Evolutionary conservation across 352 stramenopile genomes (phyloP), one percentile per base, ranked within the genome.

Genomic region (Globisporangium ultimum): DNA sequence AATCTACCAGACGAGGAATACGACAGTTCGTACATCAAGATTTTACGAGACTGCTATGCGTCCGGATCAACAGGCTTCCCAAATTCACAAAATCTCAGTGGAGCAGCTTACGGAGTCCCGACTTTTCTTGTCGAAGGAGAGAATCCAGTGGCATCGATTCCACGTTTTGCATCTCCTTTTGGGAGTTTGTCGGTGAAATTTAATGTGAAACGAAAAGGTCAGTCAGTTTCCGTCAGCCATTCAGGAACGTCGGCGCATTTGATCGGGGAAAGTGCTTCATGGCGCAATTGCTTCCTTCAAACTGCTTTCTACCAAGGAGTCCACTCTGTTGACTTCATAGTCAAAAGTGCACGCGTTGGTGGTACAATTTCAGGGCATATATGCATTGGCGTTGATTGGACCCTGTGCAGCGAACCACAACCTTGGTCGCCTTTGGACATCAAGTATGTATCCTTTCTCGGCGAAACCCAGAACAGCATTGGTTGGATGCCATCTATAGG

Each of bases 1-100:
- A 94, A 95, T 22, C 42, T 92, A 1, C 87, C 84, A 0, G 84
- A 93, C 48, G 87, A 95, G 62, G 82, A 95, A 48, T 95, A 95
- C 53, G 87, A 95, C 59, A 67, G 67, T 11, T 92, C 82, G 4
- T 92, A 92, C 61, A 91, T 95, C 61, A 91, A 89, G 45, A 92
- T 95, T 55, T 64, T 95, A 48, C 77, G 84, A 11, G 87, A 95
- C 34, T 95, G 87, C 59, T 95, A 95, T 32, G 84, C 84, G 1
- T 95, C 87, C 0, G 83, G 83, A 6, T 95, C 87, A 34, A 82
- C 80, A 7, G 78, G 76, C 1, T 95, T 92, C 52, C 87, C 87
- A 8, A 89, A 78, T n/a, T 94, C 84, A 24, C 87, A 95, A 60
- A 95, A 95, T 47, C 78, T 95, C 38, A 88, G 75, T 58, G 81